Percentiles rank a stretch among this genome's conserved stretches.
Conservation (phyloP, 2,329 filamentous ascomycete species). For the Arachnomyces sp. region DNA sequence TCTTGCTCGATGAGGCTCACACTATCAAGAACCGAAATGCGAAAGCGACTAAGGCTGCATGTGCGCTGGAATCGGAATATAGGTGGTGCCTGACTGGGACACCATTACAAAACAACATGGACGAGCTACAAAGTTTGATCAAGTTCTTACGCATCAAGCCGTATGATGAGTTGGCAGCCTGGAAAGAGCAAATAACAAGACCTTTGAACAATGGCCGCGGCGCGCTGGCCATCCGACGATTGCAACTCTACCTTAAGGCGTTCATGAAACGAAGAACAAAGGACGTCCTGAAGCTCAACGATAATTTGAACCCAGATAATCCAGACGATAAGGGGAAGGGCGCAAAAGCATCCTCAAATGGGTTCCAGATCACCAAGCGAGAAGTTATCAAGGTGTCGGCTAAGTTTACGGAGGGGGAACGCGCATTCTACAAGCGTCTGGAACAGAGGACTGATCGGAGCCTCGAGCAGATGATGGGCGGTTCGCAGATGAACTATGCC, state of each 20-base stretch:
- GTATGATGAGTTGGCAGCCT: constrained; percentile 74
- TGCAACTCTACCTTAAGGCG: constrained; percentile 77
- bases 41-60: constrained; percentile 89
- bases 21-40: constrained; percentile 98
- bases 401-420: constrained; percentile 70
- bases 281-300: constrained; percentile 84
- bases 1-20: constrained; percentile 93
- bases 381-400: constrained; percentile 75
- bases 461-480: constrained; percentile 80
- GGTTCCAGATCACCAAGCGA: constrained; percentile 85
- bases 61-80: constrained; percentile 73
- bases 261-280: constrained; percentile 99
- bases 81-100: constrained; percentile 95
- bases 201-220: constrained; percentile 87
- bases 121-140: constrained; percentile 89
- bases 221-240: constrained; percentile 74
- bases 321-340: constrained; percentile 43
- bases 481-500: constrained; percentile 74
- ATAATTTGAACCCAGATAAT: constrained; percentile 68
- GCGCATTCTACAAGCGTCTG: constrained; percentile 74
- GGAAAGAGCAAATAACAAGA: constrained; percentile 83
- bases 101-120: constrained; percentile 96
- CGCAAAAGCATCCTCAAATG: constrained; percentile 41
- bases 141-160: constrained; percentile 87
- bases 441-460: constrained; percentile 78